phyloP scores from a whole-genome alignment of 139 green algal species.

The Tetratostichococcus sp. region DNA sequence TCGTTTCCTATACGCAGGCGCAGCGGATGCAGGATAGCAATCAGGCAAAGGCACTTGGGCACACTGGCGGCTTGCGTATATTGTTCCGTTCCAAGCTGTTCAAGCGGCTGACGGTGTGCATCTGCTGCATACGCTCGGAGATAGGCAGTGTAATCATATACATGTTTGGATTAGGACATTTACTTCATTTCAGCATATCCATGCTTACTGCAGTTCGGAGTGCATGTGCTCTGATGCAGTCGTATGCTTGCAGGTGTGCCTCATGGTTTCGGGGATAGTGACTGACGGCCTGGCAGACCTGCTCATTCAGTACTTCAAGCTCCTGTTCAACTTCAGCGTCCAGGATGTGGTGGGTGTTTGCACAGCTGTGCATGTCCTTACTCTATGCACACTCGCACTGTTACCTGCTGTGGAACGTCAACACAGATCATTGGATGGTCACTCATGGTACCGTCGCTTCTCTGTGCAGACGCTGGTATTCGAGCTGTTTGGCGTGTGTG shows the following conservation, averaged over 20 bases:
- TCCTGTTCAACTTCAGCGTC: conserved; percentile 64
- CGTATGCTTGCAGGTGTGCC: conserved; percentile 14
- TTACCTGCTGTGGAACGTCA: too few species aligned
- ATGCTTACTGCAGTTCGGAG: too few species aligned
- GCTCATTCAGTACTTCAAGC: conserved; percentile 78
- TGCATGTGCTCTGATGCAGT: too few species aligned
- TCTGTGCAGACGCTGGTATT: conserved; percentile 41
- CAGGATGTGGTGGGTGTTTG: conserved; percentile 41
- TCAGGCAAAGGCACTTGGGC: neutral
- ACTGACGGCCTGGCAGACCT: conserved; percentile 60
- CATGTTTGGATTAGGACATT: too few species aligned
- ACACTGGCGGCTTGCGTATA: conserved; percentile 19
- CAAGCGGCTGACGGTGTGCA: conserved; percentile 37
- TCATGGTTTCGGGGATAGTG: conserved; percentile 42
- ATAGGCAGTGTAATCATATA: too few species aligned
- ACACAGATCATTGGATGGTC: too few species aligned
- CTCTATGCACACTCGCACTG: too few species aligned
- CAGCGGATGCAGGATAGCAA: neutral
- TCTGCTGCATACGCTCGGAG: too few species aligned
- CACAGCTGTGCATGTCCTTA: neutral
- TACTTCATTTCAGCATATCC: too few species aligned
- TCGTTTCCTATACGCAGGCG: too few species aligned
- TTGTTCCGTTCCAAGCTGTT: conserved; percentile 48
- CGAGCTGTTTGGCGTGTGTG: conserved; percentile 44
- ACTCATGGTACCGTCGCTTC: too few species aligned